Percentiles rank a stretch among this genome's conserved stretches.
Conservation (phyloP, 306 rosid genomes). For the Dryas alaskensis region DNA sequence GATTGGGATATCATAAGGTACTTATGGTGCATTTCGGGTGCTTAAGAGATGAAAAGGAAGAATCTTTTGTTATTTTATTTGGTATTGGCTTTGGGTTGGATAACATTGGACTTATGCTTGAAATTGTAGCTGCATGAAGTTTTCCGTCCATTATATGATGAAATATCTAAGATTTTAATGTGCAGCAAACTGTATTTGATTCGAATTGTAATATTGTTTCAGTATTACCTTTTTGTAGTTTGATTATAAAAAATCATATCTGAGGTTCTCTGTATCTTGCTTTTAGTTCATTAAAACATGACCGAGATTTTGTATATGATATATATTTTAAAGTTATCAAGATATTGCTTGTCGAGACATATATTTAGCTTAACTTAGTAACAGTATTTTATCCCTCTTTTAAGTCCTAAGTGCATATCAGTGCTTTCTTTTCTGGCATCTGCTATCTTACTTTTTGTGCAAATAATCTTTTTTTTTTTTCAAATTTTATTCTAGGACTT, state of each 20-base stretch:
- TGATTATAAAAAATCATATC: not conserved
- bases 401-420: not conserved
- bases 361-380: not conserved
- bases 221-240: not conserved
- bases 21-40: not conserved
- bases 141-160: not conserved
- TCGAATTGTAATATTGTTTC: not conserved
- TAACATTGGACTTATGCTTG: not conserved
- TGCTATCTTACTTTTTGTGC: not conserved
- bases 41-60: not conserved
- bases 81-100: not conserved
- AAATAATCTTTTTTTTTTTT: constrained; percentile 19
- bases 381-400: not conserved
- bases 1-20: not conserved
- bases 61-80: not conserved
- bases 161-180: not conserved
- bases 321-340: not conserved
- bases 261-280: not conserved
- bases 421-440: not conserved
- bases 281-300: not conserved
- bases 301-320: not conserved
- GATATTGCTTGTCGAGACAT: not conserved
- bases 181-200: not conserved
- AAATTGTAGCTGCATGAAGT: not conserved
- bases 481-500: constrained; percentile 61